These are phyloP conservation scores for Alternaria longipes DNA, from an alignment of 2,329 filamentous ascomycete species.

Conservation along the genomic window DNA sequence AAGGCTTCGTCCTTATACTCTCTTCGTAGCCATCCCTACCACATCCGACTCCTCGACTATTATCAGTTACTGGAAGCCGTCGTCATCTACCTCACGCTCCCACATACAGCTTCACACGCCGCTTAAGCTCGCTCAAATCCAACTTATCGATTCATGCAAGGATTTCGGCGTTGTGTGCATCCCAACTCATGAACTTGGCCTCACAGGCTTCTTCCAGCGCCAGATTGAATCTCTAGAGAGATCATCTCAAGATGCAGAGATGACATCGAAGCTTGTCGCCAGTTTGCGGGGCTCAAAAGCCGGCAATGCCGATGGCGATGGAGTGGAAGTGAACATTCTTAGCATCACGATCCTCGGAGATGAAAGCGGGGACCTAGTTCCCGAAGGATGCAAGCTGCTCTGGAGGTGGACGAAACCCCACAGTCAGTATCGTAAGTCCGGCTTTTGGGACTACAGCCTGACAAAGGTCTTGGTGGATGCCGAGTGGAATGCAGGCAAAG, in stretches of 20 bases:
- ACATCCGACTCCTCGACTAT: no score
- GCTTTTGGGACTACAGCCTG: neutral
- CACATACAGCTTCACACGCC: neutral
- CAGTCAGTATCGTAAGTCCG: neutral
- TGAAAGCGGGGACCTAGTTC: neutral
- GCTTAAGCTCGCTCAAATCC: neutral
- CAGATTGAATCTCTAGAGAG: neutral
- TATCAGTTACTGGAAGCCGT: neutral
- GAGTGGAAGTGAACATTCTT: no score
- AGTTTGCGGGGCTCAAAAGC: no score
- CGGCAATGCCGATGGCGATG: no score
- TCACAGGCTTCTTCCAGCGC: neutral
- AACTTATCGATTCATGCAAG: neutral
- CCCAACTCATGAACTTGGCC: neutral
- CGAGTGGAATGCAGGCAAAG: slow-evolving; percentile 3
- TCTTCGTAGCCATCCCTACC: no score
- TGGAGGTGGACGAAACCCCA: slow-evolving; percentile 1
- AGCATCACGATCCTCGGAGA: no score
- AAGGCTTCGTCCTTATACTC: no score
- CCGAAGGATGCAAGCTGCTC: neutral
- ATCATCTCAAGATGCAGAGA: neutral
- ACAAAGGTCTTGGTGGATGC: neutral
- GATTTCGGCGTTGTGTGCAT: neutral
- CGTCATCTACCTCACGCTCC: neutral
- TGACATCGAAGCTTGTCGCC: neutral